Conservation (phyloP, 768 basidiomycete genomes). For the Kwoniella botswanensis region DNA sequence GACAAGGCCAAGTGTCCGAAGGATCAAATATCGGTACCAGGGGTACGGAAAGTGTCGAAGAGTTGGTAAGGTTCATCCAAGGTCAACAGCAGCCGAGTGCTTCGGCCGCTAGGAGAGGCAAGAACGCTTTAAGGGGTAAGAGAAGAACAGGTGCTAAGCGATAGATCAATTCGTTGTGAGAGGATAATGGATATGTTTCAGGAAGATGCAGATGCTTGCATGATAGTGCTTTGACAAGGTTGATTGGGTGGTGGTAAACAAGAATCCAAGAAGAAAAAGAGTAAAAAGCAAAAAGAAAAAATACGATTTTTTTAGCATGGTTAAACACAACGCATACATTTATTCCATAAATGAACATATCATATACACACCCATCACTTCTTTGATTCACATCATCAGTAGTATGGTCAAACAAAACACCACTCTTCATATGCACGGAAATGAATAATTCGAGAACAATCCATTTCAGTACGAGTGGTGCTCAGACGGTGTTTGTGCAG, state of each 20-base stretch:
- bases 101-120: conserved; percentile 38
- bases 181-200: neutral
- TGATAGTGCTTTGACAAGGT: neutral
- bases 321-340: neutral
- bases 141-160: conserved; percentile 50
- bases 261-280: neutral
- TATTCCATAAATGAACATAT: neutral
- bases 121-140: conserved; percentile 56
- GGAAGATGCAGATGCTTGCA: neutral
- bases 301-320: conserved; percentile 4
- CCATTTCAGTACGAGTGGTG: neutral
- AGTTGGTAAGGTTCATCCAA: conserved; percentile 60
- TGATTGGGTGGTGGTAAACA: too few relatives aligned
- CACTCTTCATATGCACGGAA: neutral
- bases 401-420: neutral
- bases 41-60: conserved; percentile 58
- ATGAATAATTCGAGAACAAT: neutral
- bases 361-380: neutral
- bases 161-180: conserved; percentile 3
- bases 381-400: too few relatives aligned
- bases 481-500: too few relatives aligned
- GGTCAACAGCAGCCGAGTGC: conserved; percentile 36
- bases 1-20: conserved; percentile 20
- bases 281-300: neutral
- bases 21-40: conserved; percentile 38